Percentiles rank a stretch among this genome's conserved stretches.
Evolutionary conservation across 2,329 filamentous ascomycete species (phyloP).

Genomic region (Alternaria sp.): DNA sequence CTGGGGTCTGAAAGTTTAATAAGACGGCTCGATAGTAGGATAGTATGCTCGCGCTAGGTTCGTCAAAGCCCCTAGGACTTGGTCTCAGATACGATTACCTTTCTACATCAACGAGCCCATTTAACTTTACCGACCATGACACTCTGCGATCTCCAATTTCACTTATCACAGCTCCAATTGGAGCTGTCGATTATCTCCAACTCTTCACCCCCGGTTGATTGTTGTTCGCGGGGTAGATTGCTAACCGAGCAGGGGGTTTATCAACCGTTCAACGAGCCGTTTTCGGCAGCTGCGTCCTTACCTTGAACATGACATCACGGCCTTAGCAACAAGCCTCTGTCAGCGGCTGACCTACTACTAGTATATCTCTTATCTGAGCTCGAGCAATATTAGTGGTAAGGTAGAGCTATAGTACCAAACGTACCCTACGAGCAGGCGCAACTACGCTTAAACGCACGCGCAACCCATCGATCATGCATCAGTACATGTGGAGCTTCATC

Average conservation of each 20-base stretch:
- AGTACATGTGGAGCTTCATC: background rate
- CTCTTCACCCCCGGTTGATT: background rate
- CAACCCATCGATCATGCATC: background rate
- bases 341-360: background rate
- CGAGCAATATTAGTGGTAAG: background rate
- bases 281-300: constrained; percentile 6
- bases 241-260: constrained; percentile 11
- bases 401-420: background rate
- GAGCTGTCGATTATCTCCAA: constrained; percentile 4
- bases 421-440: too few relatives aligned
- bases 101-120: background rate
- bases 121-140: background rate
- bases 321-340: constrained; percentile 6
- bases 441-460: too few relatives aligned
- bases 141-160: constrained; percentile 2
- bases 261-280: constrained; percentile 1
- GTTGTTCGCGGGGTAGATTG: constrained; percentile 12
- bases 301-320: constrained; percentile 5
- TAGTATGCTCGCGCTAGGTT: background rate
- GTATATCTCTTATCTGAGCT: background rate
- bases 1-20: background rate
- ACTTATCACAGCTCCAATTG: constrained; percentile 10
- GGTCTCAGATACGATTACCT: background rate
- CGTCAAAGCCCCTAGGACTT: background rate
- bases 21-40: background rate